Conservation (phyloP, 345 rosid genomes). For the Noccaea bulbosa region DNA sequence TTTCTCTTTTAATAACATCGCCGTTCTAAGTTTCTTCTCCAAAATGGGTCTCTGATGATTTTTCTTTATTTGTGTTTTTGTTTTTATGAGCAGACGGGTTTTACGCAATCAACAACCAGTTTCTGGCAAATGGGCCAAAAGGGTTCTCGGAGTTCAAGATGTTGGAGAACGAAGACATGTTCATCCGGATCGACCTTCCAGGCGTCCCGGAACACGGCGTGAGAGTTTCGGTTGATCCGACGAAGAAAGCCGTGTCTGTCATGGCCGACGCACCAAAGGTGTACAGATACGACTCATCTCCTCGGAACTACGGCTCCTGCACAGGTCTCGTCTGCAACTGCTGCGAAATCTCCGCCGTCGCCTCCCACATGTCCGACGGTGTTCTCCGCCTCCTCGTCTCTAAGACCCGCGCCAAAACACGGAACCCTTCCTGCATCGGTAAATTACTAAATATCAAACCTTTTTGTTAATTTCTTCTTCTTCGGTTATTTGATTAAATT, state of each 20-base stretch:
- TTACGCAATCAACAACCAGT: constrained; percentile 43
- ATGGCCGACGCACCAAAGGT: constrained; percentile 25
- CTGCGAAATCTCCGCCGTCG: constrained; percentile 25
- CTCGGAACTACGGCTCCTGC: not conserved
- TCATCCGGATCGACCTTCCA: constrained; percentile 25
- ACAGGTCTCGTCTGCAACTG: constrained; percentile 22
- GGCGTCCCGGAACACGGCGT: constrained; percentile 24
- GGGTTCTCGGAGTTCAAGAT: constrained; percentile 33
- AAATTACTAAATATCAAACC: no score
- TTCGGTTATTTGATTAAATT: not conserved
- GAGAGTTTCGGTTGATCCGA: not conserved
- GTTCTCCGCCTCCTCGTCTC: constrained; percentile 34
- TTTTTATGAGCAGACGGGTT: constrained; percentile 27
- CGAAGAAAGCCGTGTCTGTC: constrained; percentile 5
- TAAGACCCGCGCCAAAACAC: not conserved
- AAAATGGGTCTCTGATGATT: not conserved
- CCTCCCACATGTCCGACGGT: constrained; percentile 32
- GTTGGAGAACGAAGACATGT: constrained; percentile 32
- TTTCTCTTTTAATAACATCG: not conserved
- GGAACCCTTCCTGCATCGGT: constrained; percentile 24
- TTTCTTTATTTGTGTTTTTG: not conserved
- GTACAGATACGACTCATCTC: constrained; percentile 26
- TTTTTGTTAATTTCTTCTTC: no score
- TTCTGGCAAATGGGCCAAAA: constrained; percentile 32
- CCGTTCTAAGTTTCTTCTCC: not conserved